Evolutionary conservation across 2,329 filamentous ascomycete species (phyloP), one percentile per base, ranked within the genome.

Genomic region (Grosmannia clavigera): DNA sequence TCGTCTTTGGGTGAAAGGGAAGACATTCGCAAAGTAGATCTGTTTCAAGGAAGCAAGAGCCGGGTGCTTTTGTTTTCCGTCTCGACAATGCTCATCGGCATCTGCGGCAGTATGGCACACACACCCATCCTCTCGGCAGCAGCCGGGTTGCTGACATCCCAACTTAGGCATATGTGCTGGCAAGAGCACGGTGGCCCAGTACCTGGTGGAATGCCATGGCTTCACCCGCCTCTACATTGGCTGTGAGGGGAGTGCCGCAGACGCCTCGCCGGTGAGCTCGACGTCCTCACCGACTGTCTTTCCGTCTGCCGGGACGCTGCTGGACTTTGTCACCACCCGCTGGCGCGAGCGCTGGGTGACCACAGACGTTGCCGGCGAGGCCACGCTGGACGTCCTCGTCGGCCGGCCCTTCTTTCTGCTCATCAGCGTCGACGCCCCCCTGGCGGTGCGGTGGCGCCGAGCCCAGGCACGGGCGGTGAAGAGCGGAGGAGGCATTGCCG

Each of bases 351-450:
- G 85, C 60, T 99, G 88, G 81, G 90, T 97, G 19, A 94, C 86
- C 2, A 94, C 88, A 3, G 87, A 94, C 69, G 85, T 96, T 64
- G 83, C 85, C 75, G 83, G 85, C 65, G 87, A 91, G 66, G 71
- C 73, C 3, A 81, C 86, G 9, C 81, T 96, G 5, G 89, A 96
- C 66, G 79, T 84, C 29, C 83, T 96, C 57, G 76, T 85, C 62
- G 81, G 86, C 25, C 83, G 94, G 9, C 94, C 94, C 0, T 96
- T 96, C 76, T 97, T 97, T 77, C 81, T 99, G 57, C 82, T 97
- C 40, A 78, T 99, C 68, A 92, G 90, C 70, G 85, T 97, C 55
- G 92, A 97, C 72, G 92, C 92, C 5, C 94, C 94, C 1, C 80
- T 96, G 54, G 87, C 82, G 57, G 78, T 92, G 53, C 87, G 94